These are phyloP conservation scores for Scheffersomyces stambukii DNA, from an alignment of 1,139 yeast genomes.

Conservation along the genomic window DNA sequence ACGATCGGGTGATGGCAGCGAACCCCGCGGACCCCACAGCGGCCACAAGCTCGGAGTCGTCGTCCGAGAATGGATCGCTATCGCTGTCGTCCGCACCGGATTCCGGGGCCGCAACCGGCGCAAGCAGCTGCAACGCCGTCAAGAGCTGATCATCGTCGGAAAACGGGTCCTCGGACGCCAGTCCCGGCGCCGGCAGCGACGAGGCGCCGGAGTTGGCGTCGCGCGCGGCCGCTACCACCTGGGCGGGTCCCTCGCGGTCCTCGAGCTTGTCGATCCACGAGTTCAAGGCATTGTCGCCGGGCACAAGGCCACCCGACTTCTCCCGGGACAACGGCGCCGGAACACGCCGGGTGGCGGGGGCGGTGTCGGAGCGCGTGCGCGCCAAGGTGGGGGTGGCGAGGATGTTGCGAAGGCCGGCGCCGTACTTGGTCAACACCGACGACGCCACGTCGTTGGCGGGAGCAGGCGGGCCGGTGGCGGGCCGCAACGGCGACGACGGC, in stretches of 20 bases:
- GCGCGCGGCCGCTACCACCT: slow-evolving; percentile 1
- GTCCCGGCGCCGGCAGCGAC: background rate
- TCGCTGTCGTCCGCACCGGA: slow-evolving; percentile 6
- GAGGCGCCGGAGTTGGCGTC: background rate
- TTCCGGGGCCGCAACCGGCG: background rate
- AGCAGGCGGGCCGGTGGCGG: slow-evolving; percentile 6
- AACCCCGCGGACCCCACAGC: slow-evolving; percentile 1
- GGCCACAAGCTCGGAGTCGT: slow-evolving; percentile 15
- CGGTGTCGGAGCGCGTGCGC: slow-evolving; percentile 26
- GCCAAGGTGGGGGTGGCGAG: slow-evolving; percentile 19
- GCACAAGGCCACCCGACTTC: slow-evolving; percentile 23
- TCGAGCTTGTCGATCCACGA: slow-evolving; percentile 21
- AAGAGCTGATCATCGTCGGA: slow-evolving; percentile 33
- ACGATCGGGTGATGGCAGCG: slow-evolving; percentile 10
- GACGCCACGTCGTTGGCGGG: slow-evolving; percentile 17
- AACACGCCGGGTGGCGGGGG: slow-evolving; percentile 6
- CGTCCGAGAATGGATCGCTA: slow-evolving; percentile 28
- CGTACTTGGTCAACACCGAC: slow-evolving; percentile 37
- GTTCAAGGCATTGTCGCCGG: slow-evolving; percentile 15
- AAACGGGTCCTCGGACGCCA: slow-evolving; percentile 24
- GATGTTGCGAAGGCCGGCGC: slow-evolving; percentile 26
- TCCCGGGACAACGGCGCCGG: slow-evolving; percentile 19
- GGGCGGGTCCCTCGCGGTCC: slow-evolving; percentile 7
- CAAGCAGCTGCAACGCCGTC: slow-evolving; percentile 11
- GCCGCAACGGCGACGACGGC: slow-evolving; percentile 37